Evolutionary conservation across 352 stramenopile species (phyloP).

Genomic region (Pythium monospermum): DNA sequence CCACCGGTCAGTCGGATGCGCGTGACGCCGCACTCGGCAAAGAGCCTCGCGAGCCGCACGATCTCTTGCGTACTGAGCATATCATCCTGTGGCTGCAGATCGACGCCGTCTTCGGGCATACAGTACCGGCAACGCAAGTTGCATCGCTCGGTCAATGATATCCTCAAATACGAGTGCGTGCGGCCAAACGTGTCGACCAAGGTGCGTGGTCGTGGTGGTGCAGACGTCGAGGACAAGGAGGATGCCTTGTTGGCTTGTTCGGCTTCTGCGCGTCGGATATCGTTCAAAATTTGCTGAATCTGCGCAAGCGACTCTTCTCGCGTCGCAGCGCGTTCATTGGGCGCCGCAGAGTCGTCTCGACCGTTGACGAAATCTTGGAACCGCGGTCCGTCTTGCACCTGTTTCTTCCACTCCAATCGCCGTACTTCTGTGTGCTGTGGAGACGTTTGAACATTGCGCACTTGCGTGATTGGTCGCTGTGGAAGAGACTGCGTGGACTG

Average conservation of each 20-base stretch:
- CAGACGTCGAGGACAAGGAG: background rate
- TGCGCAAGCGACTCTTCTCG: constrained; percentile 31
- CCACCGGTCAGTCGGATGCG: constrained; percentile 95
- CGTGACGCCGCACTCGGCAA: constrained; percentile 86
- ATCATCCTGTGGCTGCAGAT: constrained; percentile 67
- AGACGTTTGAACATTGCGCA: background rate
- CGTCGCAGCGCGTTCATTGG: background rate
- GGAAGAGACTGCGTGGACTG: too few species aligned
- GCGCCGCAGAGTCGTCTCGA: background rate
- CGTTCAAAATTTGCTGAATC: constrained; percentile 35
- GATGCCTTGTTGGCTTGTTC: background rate
- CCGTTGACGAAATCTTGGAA: constrained; percentile 13
- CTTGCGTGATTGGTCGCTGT: background rate
- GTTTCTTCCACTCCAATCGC: constrained; percentile 7
- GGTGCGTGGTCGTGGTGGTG: constrained; percentile 4
- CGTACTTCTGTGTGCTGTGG: too few species aligned
- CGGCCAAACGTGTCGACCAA: constrained; percentile 87
- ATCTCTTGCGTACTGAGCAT: constrained; percentile 91
- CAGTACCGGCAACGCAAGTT: constrained; percentile 97
- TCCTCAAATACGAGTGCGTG: constrained; percentile 93
- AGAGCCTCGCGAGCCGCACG: constrained; percentile 83
- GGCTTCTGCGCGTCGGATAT: constrained; percentile 22
- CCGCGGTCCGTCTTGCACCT: constrained; percentile 4
- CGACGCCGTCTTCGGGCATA: constrained; percentile 94
- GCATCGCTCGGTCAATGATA: constrained; percentile 95